phyloP scores from a whole-genome alignment of 495 filamentous ascomycete species.

The Annulohypoxylon nitens region DNA sequence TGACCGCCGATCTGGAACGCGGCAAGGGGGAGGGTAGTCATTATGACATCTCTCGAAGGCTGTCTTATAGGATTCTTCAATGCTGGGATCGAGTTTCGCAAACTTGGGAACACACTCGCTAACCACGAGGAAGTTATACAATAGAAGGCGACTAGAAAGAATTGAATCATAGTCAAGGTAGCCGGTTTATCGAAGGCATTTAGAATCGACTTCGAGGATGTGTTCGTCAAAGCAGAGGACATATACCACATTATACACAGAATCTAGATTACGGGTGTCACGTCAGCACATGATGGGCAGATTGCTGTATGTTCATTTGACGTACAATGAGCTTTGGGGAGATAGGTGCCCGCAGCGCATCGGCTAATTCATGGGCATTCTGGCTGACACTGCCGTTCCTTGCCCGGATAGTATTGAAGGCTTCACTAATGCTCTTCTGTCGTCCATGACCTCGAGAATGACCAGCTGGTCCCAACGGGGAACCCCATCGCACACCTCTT shows the following conservation, averaged over 20 bases:
- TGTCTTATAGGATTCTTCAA: slow-evolving; percentile 84
- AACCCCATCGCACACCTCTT: slow-evolving; percentile 62
- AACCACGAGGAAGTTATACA: slow-evolving; percentile 84
- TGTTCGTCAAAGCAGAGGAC: slow-evolving; percentile 95
- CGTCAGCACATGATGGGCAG: slow-evolving; percentile 29
- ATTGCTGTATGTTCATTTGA: slow-evolving; percentile 43
- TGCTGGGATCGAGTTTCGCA: slow-evolving; percentile 78
- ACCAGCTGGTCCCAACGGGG: slow-evolving; percentile 52
- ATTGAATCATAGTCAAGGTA: slow-evolving; percentile 95
- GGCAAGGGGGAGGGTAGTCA: slow-evolving; percentile 88
- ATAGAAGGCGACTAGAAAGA: slow-evolving; percentile 90
- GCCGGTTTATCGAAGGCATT: slow-evolving; percentile 92
- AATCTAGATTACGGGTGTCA: slow-evolving; percentile 61
- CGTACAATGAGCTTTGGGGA: slow-evolving; percentile 89
- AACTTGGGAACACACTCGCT: slow-evolving; percentile 73
- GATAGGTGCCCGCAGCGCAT: slow-evolving; percentile 89
- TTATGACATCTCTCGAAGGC: slow-evolving; percentile 85
- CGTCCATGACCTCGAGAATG: slow-evolving; percentile 66
- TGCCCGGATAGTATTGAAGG: slow-evolving; percentile 81
- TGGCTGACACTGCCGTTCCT: slow-evolving; percentile 86
- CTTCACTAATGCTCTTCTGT: slow-evolving; percentile 88
- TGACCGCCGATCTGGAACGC: slow-evolving; percentile 95
- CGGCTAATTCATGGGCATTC: slow-evolving; percentile 92
- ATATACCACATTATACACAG: slow-evolving; percentile 93
- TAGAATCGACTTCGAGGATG: slow-evolving; percentile 96